These are phyloP conservation scores for Grammothele lineata DNA, from an alignment of 768 basidiomycete species.

Conservation along the genomic window DNA sequence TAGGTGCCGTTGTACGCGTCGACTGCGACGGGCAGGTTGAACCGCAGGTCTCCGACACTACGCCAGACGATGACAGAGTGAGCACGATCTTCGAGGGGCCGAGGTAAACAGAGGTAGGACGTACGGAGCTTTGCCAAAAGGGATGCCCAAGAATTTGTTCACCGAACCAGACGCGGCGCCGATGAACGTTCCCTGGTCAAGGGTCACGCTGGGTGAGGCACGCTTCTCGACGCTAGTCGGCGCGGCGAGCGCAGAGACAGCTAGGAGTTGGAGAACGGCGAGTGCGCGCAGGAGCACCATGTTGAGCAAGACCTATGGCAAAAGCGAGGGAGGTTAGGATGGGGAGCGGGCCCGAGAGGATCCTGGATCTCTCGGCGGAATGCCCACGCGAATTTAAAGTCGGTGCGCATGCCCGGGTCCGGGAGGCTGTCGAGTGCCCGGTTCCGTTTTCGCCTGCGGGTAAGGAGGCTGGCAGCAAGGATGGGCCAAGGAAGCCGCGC, in stretches of 20 bases:
- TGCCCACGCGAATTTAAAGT: no score
- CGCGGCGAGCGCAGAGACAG: background rate
- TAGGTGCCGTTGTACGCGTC: conserved; percentile 28
- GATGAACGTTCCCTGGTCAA: conserved; percentile 15
- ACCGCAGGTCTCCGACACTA: conserved; percentile 21
- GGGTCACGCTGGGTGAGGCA: conserved; percentile 7
- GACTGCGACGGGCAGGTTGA: conserved; percentile 21
- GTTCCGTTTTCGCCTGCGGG: no score
- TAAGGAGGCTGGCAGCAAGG: no score
- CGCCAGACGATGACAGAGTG: background rate
- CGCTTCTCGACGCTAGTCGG: conserved; percentile 2
- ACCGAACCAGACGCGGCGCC: conserved; percentile 5
- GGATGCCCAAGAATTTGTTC: conserved; percentile 16
- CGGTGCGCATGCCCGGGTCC: no score
- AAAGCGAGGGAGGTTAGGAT: no score
- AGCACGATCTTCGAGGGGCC: background rate
- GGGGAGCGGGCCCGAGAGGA: no score
- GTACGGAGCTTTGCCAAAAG: conserved; percentile 15
- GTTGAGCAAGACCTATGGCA: no score
- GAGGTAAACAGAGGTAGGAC: background rate
- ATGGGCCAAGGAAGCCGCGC: no score
- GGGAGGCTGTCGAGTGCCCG: no score
- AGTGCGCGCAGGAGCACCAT: no score
- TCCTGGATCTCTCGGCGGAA: no score
- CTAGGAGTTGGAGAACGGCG: no score